Conservation (phyloP, 345 rosid species). For the Cardiospermum halicacabum region DNA sequence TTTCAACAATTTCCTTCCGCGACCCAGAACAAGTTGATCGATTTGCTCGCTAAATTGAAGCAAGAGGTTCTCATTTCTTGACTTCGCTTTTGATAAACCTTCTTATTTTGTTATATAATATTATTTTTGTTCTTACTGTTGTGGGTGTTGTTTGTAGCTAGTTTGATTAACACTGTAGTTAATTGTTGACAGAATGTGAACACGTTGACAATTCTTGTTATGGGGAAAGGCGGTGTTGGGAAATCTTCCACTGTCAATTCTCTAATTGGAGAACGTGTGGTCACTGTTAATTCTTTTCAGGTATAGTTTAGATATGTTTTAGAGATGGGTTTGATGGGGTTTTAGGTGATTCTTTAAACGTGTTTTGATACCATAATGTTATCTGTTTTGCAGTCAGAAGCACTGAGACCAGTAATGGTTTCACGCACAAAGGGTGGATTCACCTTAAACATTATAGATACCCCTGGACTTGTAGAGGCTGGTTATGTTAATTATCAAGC, state of each 20-base stretch:
- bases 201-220: constrained; percentile 67
- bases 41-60: constrained; percentile 58
- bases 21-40: constrained; percentile 55
- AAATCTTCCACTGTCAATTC: constrained; percentile 87
- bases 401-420: constrained; percentile 66
- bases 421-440: constrained; percentile 66
- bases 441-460: constrained; percentile 73
- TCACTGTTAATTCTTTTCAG: constrained; percentile 73
- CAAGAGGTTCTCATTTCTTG: constrained; percentile 43
- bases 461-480: constrained; percentile 83
- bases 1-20: constrained; percentile 76
- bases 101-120: too few species aligned
- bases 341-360: not conserved
- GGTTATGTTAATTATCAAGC: constrained; percentile 85
- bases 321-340: not conserved
- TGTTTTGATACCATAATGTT: constrained; percentile 1
- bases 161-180: not conserved
- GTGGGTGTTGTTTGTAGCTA: constrained; percentile 10
- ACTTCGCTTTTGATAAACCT: not conserved
- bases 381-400: constrained; percentile 48
- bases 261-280: constrained; percentile 70
- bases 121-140: not conserved
- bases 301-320: constrained; percentile 18
- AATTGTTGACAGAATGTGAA: constrained; percentile 48
- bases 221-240: constrained; percentile 89